Conservation (phyloP, 495 filamentous ascomycete genomes). For the Aeminium ludgeri region DNA sequence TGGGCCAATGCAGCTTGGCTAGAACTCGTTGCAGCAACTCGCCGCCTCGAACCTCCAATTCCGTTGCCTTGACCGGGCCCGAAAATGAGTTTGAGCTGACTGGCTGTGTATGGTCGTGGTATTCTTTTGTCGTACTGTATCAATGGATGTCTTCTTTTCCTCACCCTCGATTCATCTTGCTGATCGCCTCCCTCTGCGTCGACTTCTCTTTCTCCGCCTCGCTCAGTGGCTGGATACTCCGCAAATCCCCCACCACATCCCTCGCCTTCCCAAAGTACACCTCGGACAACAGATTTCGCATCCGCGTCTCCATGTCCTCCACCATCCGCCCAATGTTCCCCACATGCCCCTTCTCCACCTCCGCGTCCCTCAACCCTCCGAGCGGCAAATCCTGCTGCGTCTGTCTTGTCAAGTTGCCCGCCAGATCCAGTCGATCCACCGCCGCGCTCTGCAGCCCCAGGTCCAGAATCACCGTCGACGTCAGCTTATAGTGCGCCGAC, state of each 20-base stretch:
- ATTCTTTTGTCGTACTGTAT: too few relatives aligned
- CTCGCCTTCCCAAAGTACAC: constrained; percentile 99
- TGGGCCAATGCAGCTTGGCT: too few relatives aligned
- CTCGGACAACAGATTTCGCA: constrained; percentile 96
- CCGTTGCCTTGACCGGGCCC: too few relatives aligned
- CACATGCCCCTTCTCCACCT: constrained; percentile 69
- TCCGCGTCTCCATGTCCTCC: constrained; percentile 99
- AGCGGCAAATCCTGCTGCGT: constrained; percentile 79
- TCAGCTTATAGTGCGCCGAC: constrained; percentile 90
- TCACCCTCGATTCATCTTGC: constrained; percentile 36
- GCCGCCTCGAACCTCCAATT: too few relatives aligned
- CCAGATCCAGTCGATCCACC: constrained; percentile 81
- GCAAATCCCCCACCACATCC: constrained; percentile 93
- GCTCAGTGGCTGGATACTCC: constrained; percentile 74
- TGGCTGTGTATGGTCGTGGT: too few relatives aligned
- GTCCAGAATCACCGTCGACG: constrained; percentile 86
- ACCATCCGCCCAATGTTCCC: constrained; percentile 84
- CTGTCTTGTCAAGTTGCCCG: constrained; percentile 95
- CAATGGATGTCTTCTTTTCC: background rate
- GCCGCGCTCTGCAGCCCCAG: constrained; percentile 52
- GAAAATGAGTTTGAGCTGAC: too few relatives aligned
- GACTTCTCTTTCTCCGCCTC: constrained; percentile 74
- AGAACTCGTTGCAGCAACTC: too few relatives aligned
- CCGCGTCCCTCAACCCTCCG: constrained; percentile 34
- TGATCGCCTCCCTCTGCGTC: constrained; percentile 82